Evolutionary conservation across 31 red algal species (phyloP).

Genomic region (Asparagopsis taxiformis): DNA sequence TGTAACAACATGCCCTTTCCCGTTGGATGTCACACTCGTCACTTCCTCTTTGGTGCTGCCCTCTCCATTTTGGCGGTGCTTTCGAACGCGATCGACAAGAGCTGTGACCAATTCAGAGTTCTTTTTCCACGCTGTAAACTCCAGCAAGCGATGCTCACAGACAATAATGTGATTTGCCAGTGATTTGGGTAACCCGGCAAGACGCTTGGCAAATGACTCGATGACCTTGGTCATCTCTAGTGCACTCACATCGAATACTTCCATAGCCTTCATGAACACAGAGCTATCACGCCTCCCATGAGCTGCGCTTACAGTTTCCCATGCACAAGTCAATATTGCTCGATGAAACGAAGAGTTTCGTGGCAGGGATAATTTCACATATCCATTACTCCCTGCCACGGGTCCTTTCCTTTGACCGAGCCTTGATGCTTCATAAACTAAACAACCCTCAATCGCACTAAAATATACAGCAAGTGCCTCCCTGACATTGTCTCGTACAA

Average conservation of each 20-base stretch:
- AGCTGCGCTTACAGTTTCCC: slow-evolving; percentile 37
- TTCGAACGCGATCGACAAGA: slow-evolving; percentile 1
- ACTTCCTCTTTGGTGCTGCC: not conserved
- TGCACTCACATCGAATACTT: slow-evolving; percentile 25
- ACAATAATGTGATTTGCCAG: slow-evolving; percentile 40
- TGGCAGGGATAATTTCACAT: no score
- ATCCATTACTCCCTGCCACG: no score
- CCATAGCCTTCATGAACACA: slow-evolving; percentile 16
- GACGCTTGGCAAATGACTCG: slow-evolving; percentile 28
- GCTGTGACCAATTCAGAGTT: slow-evolving; percentile 35
- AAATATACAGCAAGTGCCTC: slow-evolving; percentile 45
- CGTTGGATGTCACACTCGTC: not conserved
- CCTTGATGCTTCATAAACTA: slow-evolving; percentile 19
- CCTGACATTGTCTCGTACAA: not conserved
- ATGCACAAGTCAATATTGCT: slow-evolving; percentile 33
- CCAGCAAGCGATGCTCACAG: slow-evolving; percentile 55
- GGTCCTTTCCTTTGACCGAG: no score
- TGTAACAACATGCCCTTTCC: not conserved
- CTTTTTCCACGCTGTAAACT: slow-evolving; percentile 47
- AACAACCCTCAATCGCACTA: slow-evolving; percentile 21
- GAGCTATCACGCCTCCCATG: slow-evolving; percentile 36
- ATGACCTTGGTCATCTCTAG: slow-evolving; percentile 58
- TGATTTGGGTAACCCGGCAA: slow-evolving; percentile 19
- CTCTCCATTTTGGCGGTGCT: not conserved
- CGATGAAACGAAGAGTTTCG: no score